Conservation (phyloP, 2,329 filamentous ascomycete species). For the Alternaria ventricosa region DNA sequence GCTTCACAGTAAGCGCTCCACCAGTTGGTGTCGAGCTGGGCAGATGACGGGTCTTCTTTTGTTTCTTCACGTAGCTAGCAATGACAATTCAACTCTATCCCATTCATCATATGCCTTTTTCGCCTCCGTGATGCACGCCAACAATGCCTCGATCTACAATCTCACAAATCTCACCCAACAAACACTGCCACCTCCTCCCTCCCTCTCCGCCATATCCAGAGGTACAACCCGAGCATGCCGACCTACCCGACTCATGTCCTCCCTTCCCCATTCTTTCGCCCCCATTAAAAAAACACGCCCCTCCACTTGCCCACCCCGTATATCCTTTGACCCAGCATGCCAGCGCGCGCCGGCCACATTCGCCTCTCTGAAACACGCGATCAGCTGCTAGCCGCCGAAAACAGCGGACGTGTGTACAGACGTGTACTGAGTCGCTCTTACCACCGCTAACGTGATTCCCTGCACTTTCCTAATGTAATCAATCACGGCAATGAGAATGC, state of each 20-base stretch:
- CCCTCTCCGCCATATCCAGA: not conserved
- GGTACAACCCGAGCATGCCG: not conserved
- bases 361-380: not conserved
- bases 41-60: constrained; percentile 35
- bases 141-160: not conserved
- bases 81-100: constrained; percentile 4
- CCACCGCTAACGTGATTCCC: not conserved
- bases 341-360: not conserved
- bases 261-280: not conserved
- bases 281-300: not conserved
- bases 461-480: not conserved
- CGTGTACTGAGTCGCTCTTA: not conserved
- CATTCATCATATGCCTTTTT: not conserved
- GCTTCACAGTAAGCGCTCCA: constrained; percentile 40
- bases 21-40: constrained; percentile 36
- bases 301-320: not conserved
- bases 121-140: not conserved
- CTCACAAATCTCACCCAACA: not conserved
- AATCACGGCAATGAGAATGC: not conserved
- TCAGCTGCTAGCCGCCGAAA: not conserved
- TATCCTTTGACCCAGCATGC: not conserved
- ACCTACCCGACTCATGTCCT: not conserved
- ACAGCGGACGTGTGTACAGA: not conserved
- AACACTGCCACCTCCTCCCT: not conserved
- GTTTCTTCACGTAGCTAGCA: constrained; percentile 1